These are phyloP conservation scores for Phlyctochytrium bullatum DNA, from an alignment of 192 early-diverging fungal genomes.

Conservation along the genomic window DNA sequence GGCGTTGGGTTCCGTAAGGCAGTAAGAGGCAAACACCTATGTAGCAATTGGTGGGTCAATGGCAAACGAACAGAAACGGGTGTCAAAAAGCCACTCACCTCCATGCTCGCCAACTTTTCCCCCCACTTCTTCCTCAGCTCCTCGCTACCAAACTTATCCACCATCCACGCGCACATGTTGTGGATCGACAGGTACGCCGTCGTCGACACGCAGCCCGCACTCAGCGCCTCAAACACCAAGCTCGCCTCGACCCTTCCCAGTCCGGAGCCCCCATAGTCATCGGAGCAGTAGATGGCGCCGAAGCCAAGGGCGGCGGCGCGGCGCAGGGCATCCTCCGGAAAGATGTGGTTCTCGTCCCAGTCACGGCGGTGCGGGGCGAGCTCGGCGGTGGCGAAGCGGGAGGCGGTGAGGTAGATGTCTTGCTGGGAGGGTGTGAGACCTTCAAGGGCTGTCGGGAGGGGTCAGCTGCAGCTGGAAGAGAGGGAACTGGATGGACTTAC, in stretches of 20 bases:
- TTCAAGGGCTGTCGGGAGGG: slow-evolving; percentile 11
- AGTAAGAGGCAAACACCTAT: slow-evolving; percentile 37
- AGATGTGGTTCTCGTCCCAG: slow-evolving; percentile 52
- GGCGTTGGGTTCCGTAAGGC: slow-evolving; percentile 46
- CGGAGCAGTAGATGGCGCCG: slow-evolving; percentile 42
- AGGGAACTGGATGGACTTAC: slow-evolving; percentile 3
- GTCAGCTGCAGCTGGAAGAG: background rate
- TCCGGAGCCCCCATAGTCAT: slow-evolving; percentile 51
- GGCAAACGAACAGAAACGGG: too few species aligned
- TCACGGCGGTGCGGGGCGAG: slow-evolving; percentile 56
- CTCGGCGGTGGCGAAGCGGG: slow-evolving; percentile 52
- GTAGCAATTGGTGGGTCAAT: too few species aligned
- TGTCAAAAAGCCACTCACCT: slow-evolving; percentile 8
- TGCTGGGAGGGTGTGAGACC: slow-evolving; percentile 41
- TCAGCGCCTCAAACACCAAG: slow-evolving; percentile 55
- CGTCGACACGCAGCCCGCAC: slow-evolving; percentile 49
- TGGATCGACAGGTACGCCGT: slow-evolving; percentile 60
- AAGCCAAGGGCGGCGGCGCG: slow-evolving; percentile 58
- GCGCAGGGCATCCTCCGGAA: slow-evolving; percentile 46
- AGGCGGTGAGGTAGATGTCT: slow-evolving; percentile 47
- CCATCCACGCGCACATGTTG: slow-evolving; percentile 58
- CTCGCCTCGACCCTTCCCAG: slow-evolving; percentile 48
- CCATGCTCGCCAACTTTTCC: slow-evolving; percentile 29
- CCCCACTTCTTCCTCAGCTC: slow-evolving; percentile 49
- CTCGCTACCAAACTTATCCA: slow-evolving; percentile 47